phyloP scores from a whole-genome alignment of 495 filamentous ascomycete genomes.

The Antarctomyces pellizariae region DNA sequence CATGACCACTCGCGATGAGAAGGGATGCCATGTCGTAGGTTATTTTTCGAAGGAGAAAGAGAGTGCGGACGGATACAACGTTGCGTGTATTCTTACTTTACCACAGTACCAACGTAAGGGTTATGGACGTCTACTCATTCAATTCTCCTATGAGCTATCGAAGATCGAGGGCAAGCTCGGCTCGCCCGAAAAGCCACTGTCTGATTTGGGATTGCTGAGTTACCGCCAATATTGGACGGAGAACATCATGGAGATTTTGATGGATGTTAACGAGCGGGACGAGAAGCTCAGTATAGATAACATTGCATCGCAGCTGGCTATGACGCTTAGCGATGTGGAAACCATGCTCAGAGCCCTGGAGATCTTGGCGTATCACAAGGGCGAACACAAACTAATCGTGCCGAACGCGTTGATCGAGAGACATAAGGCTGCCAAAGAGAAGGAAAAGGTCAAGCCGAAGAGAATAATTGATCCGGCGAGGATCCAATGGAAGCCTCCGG shows the following conservation, averaged over 20 bases:
- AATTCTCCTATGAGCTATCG: constrained; percentile 93
- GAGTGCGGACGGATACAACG: constrained; percentile 83
- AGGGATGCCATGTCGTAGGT: constrained; percentile 79
- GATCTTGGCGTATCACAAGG: constrained; percentile 86
- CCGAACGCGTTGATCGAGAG: constrained; percentile 42
- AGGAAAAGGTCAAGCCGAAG: constrained; percentile 43
- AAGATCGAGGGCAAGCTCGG: constrained; percentile 88
- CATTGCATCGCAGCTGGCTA: constrained; percentile 52
- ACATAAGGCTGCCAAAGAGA: constrained; percentile 45
- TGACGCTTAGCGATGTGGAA: constrained; percentile 90
- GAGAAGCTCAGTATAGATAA: constrained; percentile 62
- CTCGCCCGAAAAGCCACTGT: constrained; percentile 87
- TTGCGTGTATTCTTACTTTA: constrained; percentile 89
- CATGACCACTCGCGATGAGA: constrained; percentile 72
- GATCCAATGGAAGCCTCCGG: constrained; percentile 87
- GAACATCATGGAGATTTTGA: constrained; percentile 63
- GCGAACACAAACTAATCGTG: constrained; percentile 78
- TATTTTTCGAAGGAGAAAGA: constrained; percentile 99
- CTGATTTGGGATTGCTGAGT: constrained; percentile 71
- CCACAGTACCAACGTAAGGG: constrained; percentile 91
- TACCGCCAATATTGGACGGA: constrained; percentile 97
- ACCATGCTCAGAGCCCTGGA: constrained; percentile 79
- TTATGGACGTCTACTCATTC: constrained; percentile 78
- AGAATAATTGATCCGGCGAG: constrained; percentile 49
- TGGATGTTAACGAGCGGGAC: constrained; percentile 32